Conservation (phyloP, 2,329 filamentous ascomycete genomes). For the Apiospora hydei region DNA sequence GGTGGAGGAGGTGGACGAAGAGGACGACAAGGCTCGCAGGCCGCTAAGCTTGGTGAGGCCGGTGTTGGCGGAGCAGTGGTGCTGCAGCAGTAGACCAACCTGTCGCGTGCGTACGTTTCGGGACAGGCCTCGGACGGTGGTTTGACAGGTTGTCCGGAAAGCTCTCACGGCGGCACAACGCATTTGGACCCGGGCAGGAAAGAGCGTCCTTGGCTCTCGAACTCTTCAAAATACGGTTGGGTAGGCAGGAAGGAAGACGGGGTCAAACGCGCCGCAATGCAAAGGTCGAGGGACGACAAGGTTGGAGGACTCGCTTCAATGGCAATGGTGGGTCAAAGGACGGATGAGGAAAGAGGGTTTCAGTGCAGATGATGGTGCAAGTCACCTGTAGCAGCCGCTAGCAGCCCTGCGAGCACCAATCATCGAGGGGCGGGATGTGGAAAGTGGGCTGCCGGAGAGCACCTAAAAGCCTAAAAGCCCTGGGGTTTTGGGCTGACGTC, state of each 20-base stretch:
- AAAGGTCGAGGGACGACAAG: conserved; percentile 1
- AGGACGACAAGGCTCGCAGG: conserved; percentile 39
- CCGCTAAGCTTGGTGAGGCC: conserved; percentile 24
- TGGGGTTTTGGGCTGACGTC: neutral
- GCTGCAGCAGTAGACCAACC: conserved; percentile 36
- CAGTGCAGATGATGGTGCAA: neutral
- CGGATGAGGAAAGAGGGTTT: conserved; percentile 14
- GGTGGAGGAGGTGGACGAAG: conserved; percentile 39
- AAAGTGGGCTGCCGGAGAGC: neutral
- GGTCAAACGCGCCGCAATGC: neutral
- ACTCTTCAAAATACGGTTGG: conserved; percentile 16
- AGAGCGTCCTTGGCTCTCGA: conserved; percentile 24
- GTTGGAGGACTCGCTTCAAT: conserved; percentile 6
- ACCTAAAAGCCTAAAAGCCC: neutral
- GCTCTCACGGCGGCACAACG: conserved; percentile 75
- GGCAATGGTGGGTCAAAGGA: conserved; percentile 17
- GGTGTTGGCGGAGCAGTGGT: conserved; percentile 48
- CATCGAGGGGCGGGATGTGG: neutral
- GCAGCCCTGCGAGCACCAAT: neutral
- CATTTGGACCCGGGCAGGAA: conserved; percentile 60
- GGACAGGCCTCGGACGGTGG: conserved; percentile 65
- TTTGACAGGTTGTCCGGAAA: conserved; percentile 72
- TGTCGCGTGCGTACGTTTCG: conserved; percentile 51
- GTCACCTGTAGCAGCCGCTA: no score
- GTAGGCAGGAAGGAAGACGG: neutral